Conservation (phyloP, 2,329 filamentous ascomycete species). For the Trichoderma semiorbis region DNA sequence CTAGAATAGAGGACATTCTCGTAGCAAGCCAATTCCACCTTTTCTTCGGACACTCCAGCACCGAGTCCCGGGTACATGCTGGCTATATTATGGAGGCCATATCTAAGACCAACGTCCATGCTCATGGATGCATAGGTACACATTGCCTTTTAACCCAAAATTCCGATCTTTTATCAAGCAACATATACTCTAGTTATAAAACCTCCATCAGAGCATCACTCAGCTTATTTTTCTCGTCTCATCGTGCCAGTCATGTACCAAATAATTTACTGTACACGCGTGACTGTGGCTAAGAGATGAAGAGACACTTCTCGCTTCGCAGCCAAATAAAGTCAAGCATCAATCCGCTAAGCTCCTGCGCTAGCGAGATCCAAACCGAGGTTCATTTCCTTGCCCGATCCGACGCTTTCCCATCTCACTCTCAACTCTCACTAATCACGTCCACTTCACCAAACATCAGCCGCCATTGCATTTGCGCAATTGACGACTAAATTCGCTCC, state of each 20-base stretch:
- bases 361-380: background rate
- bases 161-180: background rate
- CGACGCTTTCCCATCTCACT: background rate
- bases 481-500: background rate
- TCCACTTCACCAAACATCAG: background rate
- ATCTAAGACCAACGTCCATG: background rate
- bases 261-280: background rate
- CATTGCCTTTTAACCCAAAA: too few species aligned
- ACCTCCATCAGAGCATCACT: background rate
- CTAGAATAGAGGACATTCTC: too few species aligned
- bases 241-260: background rate
- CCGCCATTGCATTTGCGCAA: background rate
- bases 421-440: background rate
- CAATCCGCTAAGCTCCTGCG: background rate
- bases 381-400: background rate
- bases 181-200: accelerated
- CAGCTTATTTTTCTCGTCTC: background rate
- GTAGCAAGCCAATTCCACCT: background rate
- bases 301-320: too few species aligned
- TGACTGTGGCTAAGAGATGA: too few species aligned
- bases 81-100: background rate
- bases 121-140: too few species aligned
- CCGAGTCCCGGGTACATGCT: background rate
- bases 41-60: background rate
- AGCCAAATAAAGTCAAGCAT: background rate